Conservation (phyloP, 371 early-diverging fungal species). For the Lichtheimia ramosa region DNA sequence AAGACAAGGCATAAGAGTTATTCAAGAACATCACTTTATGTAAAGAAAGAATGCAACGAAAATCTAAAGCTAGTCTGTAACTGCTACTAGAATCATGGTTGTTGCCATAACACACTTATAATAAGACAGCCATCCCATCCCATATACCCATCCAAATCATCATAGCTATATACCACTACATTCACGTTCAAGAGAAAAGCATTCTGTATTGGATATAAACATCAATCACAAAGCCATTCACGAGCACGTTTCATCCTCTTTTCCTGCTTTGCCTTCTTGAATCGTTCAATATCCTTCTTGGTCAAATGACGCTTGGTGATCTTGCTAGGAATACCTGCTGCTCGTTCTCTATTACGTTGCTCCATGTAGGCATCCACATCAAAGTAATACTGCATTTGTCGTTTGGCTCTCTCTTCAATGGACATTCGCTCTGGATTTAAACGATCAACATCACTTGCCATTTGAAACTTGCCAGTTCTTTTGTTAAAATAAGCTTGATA, state of each 20-base stretch:
- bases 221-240: conserved; percentile 40
- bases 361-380: conserved; percentile 50
- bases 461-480: conserved; percentile 52
- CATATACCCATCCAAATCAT: no score
- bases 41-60: no score
- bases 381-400: conserved; percentile 52
- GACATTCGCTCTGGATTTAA: conserved; percentile 40
- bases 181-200: not conserved
- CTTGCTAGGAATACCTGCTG: not conserved
- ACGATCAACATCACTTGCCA: conserved; percentile 33
- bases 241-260: conserved; percentile 43
- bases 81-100: no score
- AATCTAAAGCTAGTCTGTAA: no score
- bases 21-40: no score
- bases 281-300: conserved; percentile 41
- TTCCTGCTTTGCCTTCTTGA: conserved; percentile 43
- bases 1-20: no score
- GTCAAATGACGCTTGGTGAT: conserved; percentile 28
- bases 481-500: conserved; percentile 52
- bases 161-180: no score
- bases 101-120: no score
- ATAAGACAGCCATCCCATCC: no score
- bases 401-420: conserved; percentile 38
- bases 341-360: conserved; percentile 25
- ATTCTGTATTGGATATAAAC: not conserved